Conservation (phyloP, 176 grass and related monocot genomes). For the Otatea glauca region DNA sequence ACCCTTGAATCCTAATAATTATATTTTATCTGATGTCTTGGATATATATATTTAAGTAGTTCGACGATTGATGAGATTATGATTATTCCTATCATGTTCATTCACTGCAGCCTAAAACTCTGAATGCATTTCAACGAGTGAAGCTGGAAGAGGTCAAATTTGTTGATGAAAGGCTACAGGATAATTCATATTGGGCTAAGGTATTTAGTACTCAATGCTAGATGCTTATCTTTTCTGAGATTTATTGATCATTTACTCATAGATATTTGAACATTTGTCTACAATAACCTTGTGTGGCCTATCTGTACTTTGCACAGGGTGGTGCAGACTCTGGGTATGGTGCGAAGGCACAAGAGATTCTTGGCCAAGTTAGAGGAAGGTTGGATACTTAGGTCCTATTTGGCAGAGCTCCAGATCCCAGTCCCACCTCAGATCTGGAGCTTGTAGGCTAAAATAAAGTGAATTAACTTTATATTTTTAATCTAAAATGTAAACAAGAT, state of each 20-base stretch:
- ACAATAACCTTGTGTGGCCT: constrained; percentile 6
- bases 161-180: constrained; percentile 72
- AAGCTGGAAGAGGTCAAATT: constrained; percentile 73
- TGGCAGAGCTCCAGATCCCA: too few species aligned
- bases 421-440: too few species aligned
- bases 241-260: not conserved
- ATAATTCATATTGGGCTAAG: constrained; percentile 99
- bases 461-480: too few species aligned
- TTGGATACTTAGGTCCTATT: too few species aligned
- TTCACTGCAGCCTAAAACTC: constrained; percentile 63
- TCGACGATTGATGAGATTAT: not conserved
- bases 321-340: constrained; percentile 87
- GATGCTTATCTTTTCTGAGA: not conserved
- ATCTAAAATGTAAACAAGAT: too few species aligned
- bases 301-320: constrained; percentile 43
- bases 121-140: constrained; percentile 80
- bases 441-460: too few species aligned
- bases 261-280: not conserved
- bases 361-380: constrained; percentile 97
- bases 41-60: not conserved
- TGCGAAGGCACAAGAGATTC: constrained; percentile 92
- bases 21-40: not conserved
- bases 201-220: constrained; percentile 33
- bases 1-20: not conserved
- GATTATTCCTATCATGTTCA: constrained; percentile 27